Evolutionary conservation across 2,329 filamentous ascomycete species (phyloP), one percentile per base, ranked within the genome.

Genomic region (Fusarium armeniacum): DNA sequence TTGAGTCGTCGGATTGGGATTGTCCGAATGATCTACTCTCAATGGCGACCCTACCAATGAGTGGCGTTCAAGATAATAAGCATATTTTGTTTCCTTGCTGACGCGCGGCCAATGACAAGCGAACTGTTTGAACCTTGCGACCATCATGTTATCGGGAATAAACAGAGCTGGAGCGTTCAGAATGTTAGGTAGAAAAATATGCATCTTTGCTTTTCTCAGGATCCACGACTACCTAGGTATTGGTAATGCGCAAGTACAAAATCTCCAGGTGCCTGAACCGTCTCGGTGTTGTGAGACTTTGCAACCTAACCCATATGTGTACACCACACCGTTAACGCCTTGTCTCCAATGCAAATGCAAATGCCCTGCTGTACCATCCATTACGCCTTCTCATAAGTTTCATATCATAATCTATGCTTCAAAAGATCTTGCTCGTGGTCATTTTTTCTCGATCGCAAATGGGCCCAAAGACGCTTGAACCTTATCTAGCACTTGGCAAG

Each of bases 281-380:
- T 45, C 54, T 56, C 50, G 18, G 35, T n/a, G 45, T 43, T 41
- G 13, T 52, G 28, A 40, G 47, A 52, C 38, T 57, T 45, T 46
- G 20, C 44, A 45, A 24, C 26, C 45, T 51, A 50, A 49, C 35
- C 44, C 28, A 47, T 57, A 67, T 58, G 53, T 40, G 40, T 63
- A 41, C 28, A 44, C 30, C 15, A 16, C 41, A 18, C 68, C 50
- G 30, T 54, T 32, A 71, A 71, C 68, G 68, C 68, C 68, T n/a
- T 70, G 24, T 71, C 62, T 58, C 67, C 67, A 70, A 71, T 71
- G 59, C 59, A 66, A 70, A 71, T 71, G 59, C 59, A 66, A 45
- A 58, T 65, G 20, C 60, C 53, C 20, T 51, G 41, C 22, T 57
- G 38, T 35, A 51, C 56, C 20, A 62, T 57, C 55, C 50, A 50